Base-by-base conservation (phyloP, 2,329 filamentous ascomycete genomes). In the Monosporascus sp. region DNA sequence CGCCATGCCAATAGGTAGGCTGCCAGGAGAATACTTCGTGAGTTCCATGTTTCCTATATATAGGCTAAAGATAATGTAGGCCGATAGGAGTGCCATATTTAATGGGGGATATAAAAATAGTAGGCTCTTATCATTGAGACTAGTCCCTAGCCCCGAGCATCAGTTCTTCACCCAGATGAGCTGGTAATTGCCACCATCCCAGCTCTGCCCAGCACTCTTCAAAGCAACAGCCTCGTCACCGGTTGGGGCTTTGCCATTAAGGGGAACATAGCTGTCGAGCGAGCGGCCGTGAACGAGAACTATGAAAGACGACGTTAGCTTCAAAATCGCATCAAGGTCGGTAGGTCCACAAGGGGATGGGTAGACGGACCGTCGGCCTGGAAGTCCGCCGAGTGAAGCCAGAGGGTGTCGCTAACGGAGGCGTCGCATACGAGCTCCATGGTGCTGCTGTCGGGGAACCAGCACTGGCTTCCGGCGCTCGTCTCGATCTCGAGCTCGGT, bases 101-200 rank as follows among this genome's bases (percentile, higher is more conserved):
- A 35, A 35, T 31, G 4, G 31, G 31, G 14, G 31, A 14, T 2
- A 35, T 14, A 5, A 3, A 14, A 5, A 35, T 5, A 35, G 11
- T 35, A 5, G 31, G 4, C 31, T 11, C 11, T 35, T 14, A 35
- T 35, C 4, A 35, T 27, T 27, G 27, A 11, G 8, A 8, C 27
- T 4, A 27, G 27, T 3, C 27, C 27, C 8, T 27, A 27, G 27
- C 8, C 8, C 8, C 27, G 4, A 27, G 27, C 27, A 11, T 27
- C 27, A 27, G 27, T 9, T 27, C 27, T 27, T 27, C 27, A 25
- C 44, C 50, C 53, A 55, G n/a, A 55, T 52, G 37, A 55, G 53
- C 44, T 55, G 50, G 18, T 53, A 55, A 22, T 52, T 55, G 27
- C 52, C 52, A 5, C 50, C 50, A 27, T 52, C 53, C 35, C 52